phyloP scores from a whole-genome alignment of 768 basidiomycete species.

The Tricholoma terreum region DNA sequence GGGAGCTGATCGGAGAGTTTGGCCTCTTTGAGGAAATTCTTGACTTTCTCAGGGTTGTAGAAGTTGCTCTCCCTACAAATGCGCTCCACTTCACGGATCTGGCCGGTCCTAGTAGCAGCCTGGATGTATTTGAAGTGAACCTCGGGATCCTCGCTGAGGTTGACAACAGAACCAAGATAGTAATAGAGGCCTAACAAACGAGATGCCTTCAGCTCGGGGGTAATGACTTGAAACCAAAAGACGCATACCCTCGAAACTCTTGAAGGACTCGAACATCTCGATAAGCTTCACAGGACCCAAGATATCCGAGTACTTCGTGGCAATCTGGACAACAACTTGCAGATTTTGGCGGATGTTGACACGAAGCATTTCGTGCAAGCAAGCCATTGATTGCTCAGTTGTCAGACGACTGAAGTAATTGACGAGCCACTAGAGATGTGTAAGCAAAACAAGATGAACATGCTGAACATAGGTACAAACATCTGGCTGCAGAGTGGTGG shows the following conservation, averaged over 20 bases:
- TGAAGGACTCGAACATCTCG: slow-evolving; percentile 97
- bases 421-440: slow-evolving; percentile 76
- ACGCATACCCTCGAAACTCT: slow-evolving; percentile 83
- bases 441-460: slow-evolving; percentile 5
- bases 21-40: slow-evolving; percentile 99
- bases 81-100: slow-evolving; percentile 98
- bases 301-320: slow-evolving; percentile 98
- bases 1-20: slow-evolving; percentile 95
- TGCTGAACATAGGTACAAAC: slow-evolving; percentile 38
- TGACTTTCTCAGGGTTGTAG: slow-evolving; percentile 99
- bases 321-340: slow-evolving; percentile 94
- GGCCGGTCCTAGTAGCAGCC: slow-evolving; percentile 95
- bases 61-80: slow-evolving; percentile 96
- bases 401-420: slow-evolving; percentile 96
- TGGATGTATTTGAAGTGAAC: slow-evolving; percentile 99
- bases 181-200: slow-evolving; percentile 78
- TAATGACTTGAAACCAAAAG: not conserved
- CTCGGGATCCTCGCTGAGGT: slow-evolving; percentile 92
- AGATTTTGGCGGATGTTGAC: slow-evolving; percentile 98
- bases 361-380: slow-evolving; percentile 94
- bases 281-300: slow-evolving; percentile 96
- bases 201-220: not conserved
- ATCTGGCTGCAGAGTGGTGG: slow-evolving; percentile 77
- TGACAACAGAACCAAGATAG: slow-evolving; percentile 97
- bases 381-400: slow-evolving; percentile 95